Conservation (phyloP, 352 stramenopile species). For the Phytopythium delawarense region DNA sequence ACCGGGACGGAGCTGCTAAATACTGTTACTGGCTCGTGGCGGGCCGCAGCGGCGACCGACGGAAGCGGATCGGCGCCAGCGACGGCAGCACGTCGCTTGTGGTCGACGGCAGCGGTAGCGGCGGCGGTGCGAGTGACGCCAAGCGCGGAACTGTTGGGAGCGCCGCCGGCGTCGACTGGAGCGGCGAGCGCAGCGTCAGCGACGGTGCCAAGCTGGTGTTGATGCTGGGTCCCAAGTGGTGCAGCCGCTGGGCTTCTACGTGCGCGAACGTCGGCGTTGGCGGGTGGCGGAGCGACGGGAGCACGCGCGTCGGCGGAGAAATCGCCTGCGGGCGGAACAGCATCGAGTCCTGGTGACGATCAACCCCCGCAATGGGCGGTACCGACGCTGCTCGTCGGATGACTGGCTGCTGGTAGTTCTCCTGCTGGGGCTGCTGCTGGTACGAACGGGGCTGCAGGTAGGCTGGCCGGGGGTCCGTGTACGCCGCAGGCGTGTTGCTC, state of each 20-base stretch:
- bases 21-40: slow-evolving; percentile 1
- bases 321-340: background rate
- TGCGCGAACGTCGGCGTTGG: background rate
- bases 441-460: background rate
- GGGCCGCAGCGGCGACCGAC: background rate
- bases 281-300: slow-evolving; percentile 9
- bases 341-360: background rate
- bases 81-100: slow-evolving; percentile 7
- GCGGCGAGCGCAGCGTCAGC: background rate
- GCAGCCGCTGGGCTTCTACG: background rate
- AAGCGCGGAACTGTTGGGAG: background rate
- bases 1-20: background rate
- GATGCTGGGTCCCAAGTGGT: background rate
- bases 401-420: background rate
- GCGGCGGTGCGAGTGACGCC: background rate
- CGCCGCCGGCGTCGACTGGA: background rate
- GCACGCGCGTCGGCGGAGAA: background rate
- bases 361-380: background rate
- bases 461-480: background rate
- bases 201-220: background rate
- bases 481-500: background rate
- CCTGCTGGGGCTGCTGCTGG: background rate
- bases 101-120: background rate
- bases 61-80: slow-evolving; percentile 5
- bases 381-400: background rate